phyloP scores from a whole-genome alignment of 108 stramenopile genomes.

The Craspedostauros australis region DNA sequence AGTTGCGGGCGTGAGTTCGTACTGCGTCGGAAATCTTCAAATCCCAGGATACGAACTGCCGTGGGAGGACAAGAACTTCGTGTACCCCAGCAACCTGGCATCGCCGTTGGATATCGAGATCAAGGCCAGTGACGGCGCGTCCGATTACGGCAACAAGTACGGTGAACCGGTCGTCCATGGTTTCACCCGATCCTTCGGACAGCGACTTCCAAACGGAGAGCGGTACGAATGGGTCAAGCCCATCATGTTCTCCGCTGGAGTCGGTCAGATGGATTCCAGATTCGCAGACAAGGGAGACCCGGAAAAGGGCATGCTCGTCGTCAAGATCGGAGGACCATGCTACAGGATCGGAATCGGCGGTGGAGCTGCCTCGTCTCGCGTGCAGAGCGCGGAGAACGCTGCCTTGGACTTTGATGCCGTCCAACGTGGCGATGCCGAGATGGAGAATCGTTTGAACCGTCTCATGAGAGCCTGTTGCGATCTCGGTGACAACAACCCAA shows the following conservation, averaged over 20 bases:
- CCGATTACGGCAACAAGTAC: conserved; percentile 99
- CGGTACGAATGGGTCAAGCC: conserved; percentile 98
- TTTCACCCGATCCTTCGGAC: conserved; percentile 94
- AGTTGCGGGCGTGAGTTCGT: conserved; percentile 89
- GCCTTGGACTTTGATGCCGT: conserved; percentile 98
- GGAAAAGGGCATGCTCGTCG: conserved; percentile 94
- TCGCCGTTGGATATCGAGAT: conserved; percentile 90
- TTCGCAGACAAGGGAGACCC: conserved; percentile 90
- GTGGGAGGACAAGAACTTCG: conserved; percentile 89
- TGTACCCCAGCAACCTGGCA: conserved; percentile 87
- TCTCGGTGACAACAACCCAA: conserved; percentile 93
- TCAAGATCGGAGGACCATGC: conserved; percentile 97
- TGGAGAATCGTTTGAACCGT: conserved; percentile 98
- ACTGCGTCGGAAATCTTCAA: conserved; percentile 97
- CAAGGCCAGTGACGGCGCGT: conserved; percentile 94
- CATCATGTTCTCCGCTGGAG: conserved; percentile 98
- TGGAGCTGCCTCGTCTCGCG: conserved; percentile 91
- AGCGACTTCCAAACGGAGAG: conserved; percentile 89
- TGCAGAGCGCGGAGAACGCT: conserved; percentile 82
- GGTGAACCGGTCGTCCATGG: conserved; percentile 98
- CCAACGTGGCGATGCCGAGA: conserved; percentile 99
- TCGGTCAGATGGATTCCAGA: conserved; percentile 91
- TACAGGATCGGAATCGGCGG: conserved; percentile 99
- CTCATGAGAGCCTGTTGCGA: conserved; percentile 97
- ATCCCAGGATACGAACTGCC: conserved; percentile 93